These are phyloP conservation scores for Agastache rugosa DNA, from an alignment of 257 asterid genomes.

Conservation along the genomic window DNA sequence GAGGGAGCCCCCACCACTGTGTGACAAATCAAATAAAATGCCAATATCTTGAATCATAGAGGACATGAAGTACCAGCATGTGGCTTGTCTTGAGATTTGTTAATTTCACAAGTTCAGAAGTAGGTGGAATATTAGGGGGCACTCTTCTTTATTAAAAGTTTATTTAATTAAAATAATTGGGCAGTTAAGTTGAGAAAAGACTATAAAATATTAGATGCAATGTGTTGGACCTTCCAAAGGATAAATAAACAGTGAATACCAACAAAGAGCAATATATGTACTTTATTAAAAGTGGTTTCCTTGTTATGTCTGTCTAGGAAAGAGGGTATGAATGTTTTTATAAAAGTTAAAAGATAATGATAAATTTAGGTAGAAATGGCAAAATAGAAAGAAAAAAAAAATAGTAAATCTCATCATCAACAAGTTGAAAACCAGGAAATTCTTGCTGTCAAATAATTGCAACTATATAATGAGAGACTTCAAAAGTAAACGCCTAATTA, in stretches of 20 bases:
- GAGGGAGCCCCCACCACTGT: slow-evolving; percentile 31
- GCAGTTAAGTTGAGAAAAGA: not conserved
- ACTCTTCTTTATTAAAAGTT: slow-evolving; percentile 11
- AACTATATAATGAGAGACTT: not conserved
- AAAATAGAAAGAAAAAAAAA: not conserved
- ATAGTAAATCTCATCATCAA: not conserved
- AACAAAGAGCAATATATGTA: slow-evolving; percentile 27
- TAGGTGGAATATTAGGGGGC: slow-evolving; percentile 35
- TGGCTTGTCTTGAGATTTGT: slow-evolving; percentile 15
- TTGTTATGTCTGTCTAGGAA: not conserved
- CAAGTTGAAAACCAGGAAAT: not conserved
- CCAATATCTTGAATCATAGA: slow-evolving; percentile 14
- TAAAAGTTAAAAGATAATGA: not conserved
- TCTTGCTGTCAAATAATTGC: slow-evolving; percentile 12
- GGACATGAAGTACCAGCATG: slow-evolving; percentile 9
- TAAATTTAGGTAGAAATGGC: not conserved
- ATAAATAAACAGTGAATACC: slow-evolving; percentile 29
- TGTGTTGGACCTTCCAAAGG: slow-evolving; percentile 1
- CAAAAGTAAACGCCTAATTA: slow-evolving; percentile 20
- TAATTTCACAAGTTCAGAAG: slow-evolving; percentile 27
- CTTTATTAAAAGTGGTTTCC: slow-evolving; percentile 43
- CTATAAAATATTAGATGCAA: not conserved
- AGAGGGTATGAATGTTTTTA: not conserved
- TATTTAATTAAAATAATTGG: not conserved
- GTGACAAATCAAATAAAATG: slow-evolving; percentile 34